Base-by-base conservation (phyloP, 2,329 filamentous ascomycete species). In the Pezicula carpinea region DNA sequence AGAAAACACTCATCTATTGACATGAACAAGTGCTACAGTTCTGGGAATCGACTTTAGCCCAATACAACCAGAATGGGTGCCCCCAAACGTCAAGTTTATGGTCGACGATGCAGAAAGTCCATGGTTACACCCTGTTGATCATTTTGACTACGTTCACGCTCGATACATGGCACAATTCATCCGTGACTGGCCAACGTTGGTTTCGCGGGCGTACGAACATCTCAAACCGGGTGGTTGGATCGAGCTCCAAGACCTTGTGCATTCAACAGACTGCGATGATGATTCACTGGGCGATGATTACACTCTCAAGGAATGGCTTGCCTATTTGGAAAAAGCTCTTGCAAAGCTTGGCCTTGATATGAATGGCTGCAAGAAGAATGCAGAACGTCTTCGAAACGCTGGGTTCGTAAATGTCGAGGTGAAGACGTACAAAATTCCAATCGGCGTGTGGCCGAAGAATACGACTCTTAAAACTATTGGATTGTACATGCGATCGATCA, bases 1-100 rank as follows among this genome's bases (percentile, higher is more conserved):
- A 23, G n/a, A 23, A 23, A 8, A 23, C 8, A 23, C 8, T 23
- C 22, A 8, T 23, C 22, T 23, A 23, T 8, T 23, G 22, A 23
- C 22, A 23, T 23, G 22, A 23, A 23, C 80, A 18, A 59, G 71
- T 6, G 66, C 81, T 10, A 64, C 73, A 46, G 71, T 85, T 36
- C 70, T 74, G 40, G 81, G 79, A 33, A 83, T 78, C 8, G 82
- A 86, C 55, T 69, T 86, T 5, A 84, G 80, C 1, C 80, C 81
- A 2, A 79, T 84, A 18, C 82, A 85, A 56, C 80, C 81, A 4
- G 68, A 68, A 7, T 70, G 76, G 43, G 80, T 87, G 1, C 84
- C 85, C 0, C 76, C 77, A 11, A 90, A 89, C 53, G 82, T 88
- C 17, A 77, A 79, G 51, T 90, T 89, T 52, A 79, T 80, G 48